These are phyloP conservation scores for Chlorella variabilis DNA, from an alignment of 163 green algal genomes.

Conservation along the genomic window DNA sequence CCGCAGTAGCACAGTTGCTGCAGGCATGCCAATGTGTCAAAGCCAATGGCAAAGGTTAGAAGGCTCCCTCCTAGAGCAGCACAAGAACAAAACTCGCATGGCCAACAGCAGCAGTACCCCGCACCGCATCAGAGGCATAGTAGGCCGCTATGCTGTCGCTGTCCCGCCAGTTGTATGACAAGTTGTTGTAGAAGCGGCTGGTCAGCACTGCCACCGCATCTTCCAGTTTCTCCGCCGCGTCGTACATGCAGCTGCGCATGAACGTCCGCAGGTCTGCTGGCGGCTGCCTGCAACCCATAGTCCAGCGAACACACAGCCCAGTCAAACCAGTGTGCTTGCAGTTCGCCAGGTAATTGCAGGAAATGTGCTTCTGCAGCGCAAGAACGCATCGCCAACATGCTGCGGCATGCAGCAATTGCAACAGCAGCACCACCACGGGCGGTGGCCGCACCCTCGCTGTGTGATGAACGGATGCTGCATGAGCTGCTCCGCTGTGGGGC, in stretches of 20 bases:
- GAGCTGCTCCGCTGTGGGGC: slow-evolving; percentile 77
- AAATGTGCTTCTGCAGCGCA: no score
- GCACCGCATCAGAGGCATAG: slow-evolving; percentile 38
- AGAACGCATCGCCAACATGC: not conserved
- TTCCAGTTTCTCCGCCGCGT: slow-evolving; percentile 33
- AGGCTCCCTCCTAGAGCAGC: no score
- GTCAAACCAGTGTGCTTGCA: no score
- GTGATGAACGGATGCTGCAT: slow-evolving; percentile 83
- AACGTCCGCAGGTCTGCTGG: slow-evolving; percentile 55
- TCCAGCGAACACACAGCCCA: not conserved
- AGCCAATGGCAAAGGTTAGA: no score
- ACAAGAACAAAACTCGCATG: no score
- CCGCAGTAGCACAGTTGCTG: slow-evolving; percentile 35
- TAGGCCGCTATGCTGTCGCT: slow-evolving; percentile 45
- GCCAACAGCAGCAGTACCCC: not conserved
- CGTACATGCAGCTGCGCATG: slow-evolving; percentile 64
- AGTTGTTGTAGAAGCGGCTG: slow-evolving; percentile 47
- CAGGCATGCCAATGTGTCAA: not conserved
- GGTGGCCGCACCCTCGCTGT: not conserved
- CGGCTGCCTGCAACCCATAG: slow-evolving; percentile 7
- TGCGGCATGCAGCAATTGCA: not conserved
- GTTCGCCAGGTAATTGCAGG: no score
- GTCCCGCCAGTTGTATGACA: slow-evolving; percentile 45
- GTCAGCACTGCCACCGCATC: slow-evolving; percentile 42
- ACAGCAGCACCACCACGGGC: no score